Evolutionary conservation across 495 filamentous ascomycete species (phyloP), one percentile per base, ranked within the genome.

Genomic region (Lepidopterella palustris): DNA sequence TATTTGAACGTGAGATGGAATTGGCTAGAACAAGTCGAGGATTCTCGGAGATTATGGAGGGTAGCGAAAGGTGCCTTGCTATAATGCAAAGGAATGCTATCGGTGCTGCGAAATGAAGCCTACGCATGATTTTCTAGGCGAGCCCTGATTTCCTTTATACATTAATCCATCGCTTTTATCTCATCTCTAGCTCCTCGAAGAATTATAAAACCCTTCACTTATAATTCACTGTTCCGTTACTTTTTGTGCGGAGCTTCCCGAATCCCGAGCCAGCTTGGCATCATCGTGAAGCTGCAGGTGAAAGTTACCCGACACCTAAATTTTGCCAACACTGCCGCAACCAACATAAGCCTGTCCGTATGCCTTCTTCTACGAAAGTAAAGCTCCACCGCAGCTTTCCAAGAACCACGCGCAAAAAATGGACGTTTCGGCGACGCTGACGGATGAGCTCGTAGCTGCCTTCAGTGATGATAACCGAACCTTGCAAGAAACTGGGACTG

Each of bases 381-480:
- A 21, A 25, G 47, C 47, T 50, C 47, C 27, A 24, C 26, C 10
- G 21, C 11, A 54, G 21, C 20, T 47, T 28, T 23, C n/a, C 26
- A 40, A 53, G 28, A 50, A 9, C 20, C 10, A 13, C 24, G 11
- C 48, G 40, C 61, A 21, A 20, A 26, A 57, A 21, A 67, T 63
- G 57, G 59, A 61, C 21, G 47, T 61, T 28, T 32, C 53, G 48
- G 52, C 61, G 15, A 45, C 54, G 27, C 45, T 68, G 45, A 52
- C 61, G 5, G 26, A 28, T 3, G 54, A 59, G 25, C 51, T 64
- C 28, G 24, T 62, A 26, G 54, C 42, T 1, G 20, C 26, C 13
- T 32, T 68, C 51, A 47, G 61, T 52, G 42, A 62, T 26, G 5
- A 53, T 15, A 29, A 59, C 4, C 49, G 42, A 8, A 42, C 35